These are phyloP conservation scores for Candida pseudocylindracea DNA, from an alignment of 1,139 yeast genomes.

Conservation along the genomic window DNA sequence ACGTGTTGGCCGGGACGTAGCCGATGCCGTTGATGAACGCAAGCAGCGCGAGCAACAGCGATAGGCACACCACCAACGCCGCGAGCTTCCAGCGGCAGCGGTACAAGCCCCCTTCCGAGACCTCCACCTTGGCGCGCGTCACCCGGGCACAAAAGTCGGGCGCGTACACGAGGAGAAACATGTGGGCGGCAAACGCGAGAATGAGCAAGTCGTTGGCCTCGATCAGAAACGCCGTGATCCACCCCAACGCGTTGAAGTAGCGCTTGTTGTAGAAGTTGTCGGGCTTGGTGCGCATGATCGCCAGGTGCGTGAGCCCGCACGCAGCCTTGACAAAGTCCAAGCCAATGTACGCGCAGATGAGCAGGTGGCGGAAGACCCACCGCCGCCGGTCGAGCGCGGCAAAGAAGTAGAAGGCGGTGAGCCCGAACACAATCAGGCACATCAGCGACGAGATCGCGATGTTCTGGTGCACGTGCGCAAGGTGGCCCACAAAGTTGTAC, in stretches of 20 bases:
- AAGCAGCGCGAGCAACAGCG: slow-evolving; percentile 47
- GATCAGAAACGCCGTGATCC: slow-evolving; percentile 61
- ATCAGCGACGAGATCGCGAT: slow-evolving; percentile 35
- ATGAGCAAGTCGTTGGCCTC: slow-evolving; percentile 85
- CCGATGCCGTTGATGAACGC: slow-evolving; percentile 37
- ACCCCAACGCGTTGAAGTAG: slow-evolving; percentile 61
- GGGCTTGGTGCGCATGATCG: slow-evolving; percentile 25
- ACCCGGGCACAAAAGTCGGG: slow-evolving; percentile 27
- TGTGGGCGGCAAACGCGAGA: slow-evolving; percentile 63
- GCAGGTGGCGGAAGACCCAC: slow-evolving; percentile 46
- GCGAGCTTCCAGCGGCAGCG: slow-evolving; percentile 36
- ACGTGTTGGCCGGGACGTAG: slow-evolving; percentile 41
- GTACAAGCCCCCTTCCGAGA: slow-evolving; percentile 57
- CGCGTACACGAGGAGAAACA: slow-evolving; percentile 48
- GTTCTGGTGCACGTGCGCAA: no score
- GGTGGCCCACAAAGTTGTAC: no score
- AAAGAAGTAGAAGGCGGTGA: slow-evolving; percentile 28
- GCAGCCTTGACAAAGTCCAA: slow-evolving; percentile 63
- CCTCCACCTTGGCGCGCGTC: slow-evolving; percentile 8
- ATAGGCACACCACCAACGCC: slow-evolving; percentile 33
- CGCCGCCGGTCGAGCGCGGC: slow-evolving; percentile 39
- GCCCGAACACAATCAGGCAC: slow-evolving; percentile 30
- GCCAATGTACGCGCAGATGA: slow-evolving; percentile 40
- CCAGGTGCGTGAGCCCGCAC: slow-evolving; percentile 50
- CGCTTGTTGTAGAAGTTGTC: slow-evolving; percentile 26